Base-by-base conservation (phyloP, 1,139 yeast genomes). In the Yamadazyma oceani region DNA sequence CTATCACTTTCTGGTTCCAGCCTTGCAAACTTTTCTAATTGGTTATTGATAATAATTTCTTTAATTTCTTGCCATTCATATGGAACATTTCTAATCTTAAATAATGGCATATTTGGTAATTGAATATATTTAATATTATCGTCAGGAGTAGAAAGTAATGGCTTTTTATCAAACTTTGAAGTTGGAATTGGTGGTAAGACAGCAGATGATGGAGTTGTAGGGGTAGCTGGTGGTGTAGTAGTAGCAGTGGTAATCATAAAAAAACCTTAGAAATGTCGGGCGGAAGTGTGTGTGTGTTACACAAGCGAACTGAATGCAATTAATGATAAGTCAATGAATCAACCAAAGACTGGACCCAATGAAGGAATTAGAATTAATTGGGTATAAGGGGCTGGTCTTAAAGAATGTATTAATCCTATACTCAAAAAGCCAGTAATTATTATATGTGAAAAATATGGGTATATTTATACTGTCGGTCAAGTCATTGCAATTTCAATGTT, bases 11-110 rank as follows among this genome's bases (percentile, higher is more conserved):
- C 62, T 26, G 42, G 46, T 39, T 52, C 51, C 23, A 69, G 65
- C 44, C 77, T 54, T 16, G 75, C 75, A 50, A 70, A 67, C 30
- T 55, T 48, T 39, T 69, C 73, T 32, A 71, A 54, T 32, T 59
- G 54, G 46, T 71, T 71, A 35, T 53, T 44, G 8, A 40, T 35
- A 4, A 66, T 53, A 26, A 71, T 66, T 17, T 57, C 52, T 30
- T 49, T 49, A 13, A 64, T 56, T 36, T 69, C 70, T 12, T 47
- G 47, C 77, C 77, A 71, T 3, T 58, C 43, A 42, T 51, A 66
- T 22, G 65, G 64, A 15, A 43, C 46, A 26, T 54, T 54, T 40
- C 60, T 61, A 17, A 66, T 55, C 45, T 70, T 69, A 38, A 69
- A 62, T 2, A 71, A 54, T 16, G 75, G 74, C 75, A 69, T 69